These are phyloP conservation scores for Heritiera fomes DNA, from an alignment of 345 rosid species.

Conservation along the genomic window DNA sequence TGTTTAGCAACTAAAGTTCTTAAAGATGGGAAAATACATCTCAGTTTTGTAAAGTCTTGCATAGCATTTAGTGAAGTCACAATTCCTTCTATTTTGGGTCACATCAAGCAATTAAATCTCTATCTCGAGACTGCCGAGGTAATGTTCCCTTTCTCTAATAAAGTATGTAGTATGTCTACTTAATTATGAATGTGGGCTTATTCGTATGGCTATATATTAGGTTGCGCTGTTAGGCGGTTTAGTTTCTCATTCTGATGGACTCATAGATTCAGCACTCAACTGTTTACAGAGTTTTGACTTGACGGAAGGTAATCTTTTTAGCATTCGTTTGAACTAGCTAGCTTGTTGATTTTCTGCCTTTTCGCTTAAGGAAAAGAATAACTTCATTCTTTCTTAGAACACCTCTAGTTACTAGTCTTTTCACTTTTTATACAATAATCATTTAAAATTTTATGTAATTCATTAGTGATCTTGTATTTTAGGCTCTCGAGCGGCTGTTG, in stretches of 20 bases:
- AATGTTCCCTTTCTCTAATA: constrained; percentile 29
- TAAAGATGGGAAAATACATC: constrained; percentile 48
- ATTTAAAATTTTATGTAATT: neutral
- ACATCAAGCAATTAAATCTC: constrained; percentile 61
- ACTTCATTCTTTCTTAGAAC: neutral
- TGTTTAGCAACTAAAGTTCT: constrained; percentile 63
- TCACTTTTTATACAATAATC: neutral
- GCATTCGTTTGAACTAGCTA: neutral
- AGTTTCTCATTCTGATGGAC: constrained; percentile 74
- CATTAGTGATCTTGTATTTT: constrained; percentile 12
- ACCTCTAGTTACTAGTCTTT: neutral
- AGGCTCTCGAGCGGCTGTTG: constrained; percentile 50
- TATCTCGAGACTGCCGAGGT: constrained; percentile 95
- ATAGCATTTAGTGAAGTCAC: constrained; percentile 87
- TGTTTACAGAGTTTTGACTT: constrained; percentile 50
- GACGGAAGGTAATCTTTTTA: constrained; percentile 40
- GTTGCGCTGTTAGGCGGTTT: constrained; percentile 78
- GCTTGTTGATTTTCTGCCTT: neutral
- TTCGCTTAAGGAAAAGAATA: neutral
- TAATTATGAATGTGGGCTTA: constrained; percentile 25
- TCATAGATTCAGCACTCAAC: constrained; percentile 60
- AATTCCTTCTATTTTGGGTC: constrained; percentile 64
- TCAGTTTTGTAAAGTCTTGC: constrained; percentile 71
- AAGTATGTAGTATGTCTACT: constrained; percentile 14
- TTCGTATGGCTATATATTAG: constrained; percentile 40